Evolutionary conservation across 805 yeast genomes (phyloP).

Genomic region (Jamesozyma gamospora): DNA sequence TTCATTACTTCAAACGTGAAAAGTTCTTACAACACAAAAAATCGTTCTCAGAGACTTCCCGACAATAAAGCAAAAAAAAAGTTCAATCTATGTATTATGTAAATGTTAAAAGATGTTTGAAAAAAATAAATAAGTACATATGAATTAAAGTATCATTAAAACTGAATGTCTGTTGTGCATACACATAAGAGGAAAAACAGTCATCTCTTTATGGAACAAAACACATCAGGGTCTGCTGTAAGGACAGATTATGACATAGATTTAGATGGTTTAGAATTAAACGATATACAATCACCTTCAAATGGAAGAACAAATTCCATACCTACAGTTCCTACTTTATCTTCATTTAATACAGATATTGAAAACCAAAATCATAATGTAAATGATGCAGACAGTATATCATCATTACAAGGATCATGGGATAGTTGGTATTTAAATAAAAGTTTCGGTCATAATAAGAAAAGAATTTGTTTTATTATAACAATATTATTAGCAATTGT

Average conservation of each 20-base stretch:
- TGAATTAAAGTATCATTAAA: no score
- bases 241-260: conserved; percentile 5
- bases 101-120: no score
- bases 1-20: no score
- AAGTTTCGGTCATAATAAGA: conserved; percentile 7
- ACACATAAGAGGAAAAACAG: conserved; percentile 26
- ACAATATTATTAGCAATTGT: not conserved
- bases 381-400: not conserved
- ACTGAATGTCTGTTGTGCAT: not conserved
- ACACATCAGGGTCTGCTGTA: conserved; percentile 17
- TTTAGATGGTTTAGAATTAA: not conserved
- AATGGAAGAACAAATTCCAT: conserved; percentile 2
- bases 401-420: conserved; percentile 1
- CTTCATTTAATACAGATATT: conserved; percentile 1
- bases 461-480: not conserved
- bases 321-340: not conserved
- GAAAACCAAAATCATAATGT: conserved; percentile 2
- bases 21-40: no score
- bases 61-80: no score
- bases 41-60: no score
- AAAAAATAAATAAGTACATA: no score
- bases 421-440: conserved; percentile 7
- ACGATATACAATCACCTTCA: conserved; percentile 3
- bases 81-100: no score
- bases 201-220: conserved; percentile 21